These are phyloP conservation scores for Nannochloropsis oceanica DNA, from an alignment of 108 stramenopile genomes.

Conservation along the genomic window DNA sequence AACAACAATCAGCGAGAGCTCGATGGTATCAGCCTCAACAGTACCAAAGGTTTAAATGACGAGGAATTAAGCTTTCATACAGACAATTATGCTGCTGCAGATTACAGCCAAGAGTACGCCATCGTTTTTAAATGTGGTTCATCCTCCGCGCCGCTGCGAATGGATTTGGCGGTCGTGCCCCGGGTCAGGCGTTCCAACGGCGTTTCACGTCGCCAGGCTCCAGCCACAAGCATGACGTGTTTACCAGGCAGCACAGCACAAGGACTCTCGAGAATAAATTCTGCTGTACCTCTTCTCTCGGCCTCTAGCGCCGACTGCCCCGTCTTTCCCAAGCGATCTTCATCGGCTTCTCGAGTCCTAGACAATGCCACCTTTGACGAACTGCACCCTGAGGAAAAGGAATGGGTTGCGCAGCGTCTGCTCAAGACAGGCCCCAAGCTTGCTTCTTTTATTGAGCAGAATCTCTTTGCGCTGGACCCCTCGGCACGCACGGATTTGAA, in stretches of 20 bases:
- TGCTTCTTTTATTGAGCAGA: background rate
- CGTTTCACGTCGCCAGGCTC: background rate
- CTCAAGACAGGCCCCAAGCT: background rate
- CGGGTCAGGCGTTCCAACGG: background rate
- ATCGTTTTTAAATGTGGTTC: background rate
- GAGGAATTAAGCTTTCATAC: background rate
- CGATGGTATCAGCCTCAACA: background rate
- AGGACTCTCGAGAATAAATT: background rate
- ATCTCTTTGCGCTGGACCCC: background rate
- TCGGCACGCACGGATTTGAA: background rate
- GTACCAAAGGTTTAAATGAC: background rate
- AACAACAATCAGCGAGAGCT: background rate
- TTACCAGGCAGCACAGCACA: background rate
- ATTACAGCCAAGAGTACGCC: background rate
- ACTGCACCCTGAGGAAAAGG: background rate
- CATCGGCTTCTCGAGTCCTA: background rate
- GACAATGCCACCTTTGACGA: background rate
- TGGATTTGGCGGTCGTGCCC: background rate
- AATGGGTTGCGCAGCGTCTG: background rate
- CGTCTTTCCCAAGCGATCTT: background rate
- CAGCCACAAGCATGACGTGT: background rate
- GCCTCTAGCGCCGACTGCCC: background rate
- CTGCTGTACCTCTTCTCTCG: background rate
- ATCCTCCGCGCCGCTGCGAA: background rate
- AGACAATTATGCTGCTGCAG: background rate